Base-by-base conservation (phyloP, 345 rosid genomes). In the Heritiera littoralis region DNA sequence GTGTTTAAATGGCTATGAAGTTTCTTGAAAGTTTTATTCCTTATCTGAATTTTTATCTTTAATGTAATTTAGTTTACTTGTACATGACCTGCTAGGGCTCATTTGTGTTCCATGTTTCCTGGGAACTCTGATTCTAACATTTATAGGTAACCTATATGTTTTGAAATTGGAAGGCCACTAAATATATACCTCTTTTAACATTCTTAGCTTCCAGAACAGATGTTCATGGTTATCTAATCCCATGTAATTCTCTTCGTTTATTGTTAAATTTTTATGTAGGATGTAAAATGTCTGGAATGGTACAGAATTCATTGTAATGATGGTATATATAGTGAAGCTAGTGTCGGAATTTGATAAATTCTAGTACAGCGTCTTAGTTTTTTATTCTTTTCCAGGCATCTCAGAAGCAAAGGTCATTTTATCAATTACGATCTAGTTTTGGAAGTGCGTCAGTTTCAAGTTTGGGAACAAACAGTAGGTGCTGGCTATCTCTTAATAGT, bases 331-430 rank as follows among this genome's bases (percentile, higher is more conserved):
- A 45, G 55, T 3, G 54, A 28, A 28, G 58, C 13, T 23, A 70
- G 58, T 13, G 13, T 48, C 2, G 7, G 6, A 46, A 69, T 45
- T 68, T 68, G 55, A 45, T 6, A 23, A 17, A 8, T 48, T 15
- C 48, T 23, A 83, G 18, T 45, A 6, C 46, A 46, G 55, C 55
- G 46, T 11, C 51, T 72, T 69, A 67, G 10, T 64, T 23, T 41
- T 46, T 68, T 76, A 3, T 35, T 35, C 38, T 35, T 86, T 79
- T 40, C 18, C 84, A 92, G 97, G 92, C 84, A 20, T 79, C 90
- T 85, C 97, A 89, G 75, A 90, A 86, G 77, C 94, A 89, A 81
- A 88, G 91, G 81, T 86, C 92, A 72, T 85, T 85, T 79, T 88
- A 91, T 78, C 90, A 90, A 40, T 81, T 76, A 78, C 95, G 90